These are phyloP conservation scores for Alternaria sp. DNA, from an alignment of 2,329 filamentous ascomycete species.

Conservation along the genomic window DNA sequence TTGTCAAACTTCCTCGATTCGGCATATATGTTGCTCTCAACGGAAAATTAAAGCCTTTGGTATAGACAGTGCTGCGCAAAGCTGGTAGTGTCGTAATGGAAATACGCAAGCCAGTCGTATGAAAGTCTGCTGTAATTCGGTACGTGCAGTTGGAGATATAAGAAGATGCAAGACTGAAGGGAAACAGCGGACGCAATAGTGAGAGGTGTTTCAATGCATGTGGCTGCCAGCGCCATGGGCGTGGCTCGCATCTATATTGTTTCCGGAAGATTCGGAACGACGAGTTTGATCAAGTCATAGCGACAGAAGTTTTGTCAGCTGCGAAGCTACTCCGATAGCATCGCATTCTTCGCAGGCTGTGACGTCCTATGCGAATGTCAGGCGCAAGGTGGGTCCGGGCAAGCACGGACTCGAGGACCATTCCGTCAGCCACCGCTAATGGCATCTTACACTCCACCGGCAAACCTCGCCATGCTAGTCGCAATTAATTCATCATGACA, in stretches of 20 bases:
- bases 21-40: conserved; percentile 38
- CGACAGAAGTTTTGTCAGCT: conserved; percentile 38
- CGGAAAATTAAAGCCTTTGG: neutral
- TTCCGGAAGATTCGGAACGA: conserved; percentile 38
- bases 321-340: conserved; percentile 32
- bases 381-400: conserved; percentile 16
- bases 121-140: conserved; percentile 1
- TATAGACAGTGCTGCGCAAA: neutral
- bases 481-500: neutral
- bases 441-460: conserved; percentile 4
- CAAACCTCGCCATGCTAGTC: conserved; percentile 11
- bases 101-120: neutral
- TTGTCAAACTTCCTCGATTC: conserved; percentile 25
- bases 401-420: conserved; percentile 9
- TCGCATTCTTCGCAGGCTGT: conserved; percentile 27
- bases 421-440: conserved; percentile 20
- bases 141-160: conserved; percentile 8
- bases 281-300: conserved; percentile 25
- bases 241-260: conserved; percentile 23
- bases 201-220: conserved; percentile 7
- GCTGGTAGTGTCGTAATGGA: neutral
- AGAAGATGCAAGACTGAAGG: conserved; percentile 9
- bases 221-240: conserved; percentile 10
- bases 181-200: conserved; percentile 18
- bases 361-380: conserved; percentile 19